phyloP scores from a whole-genome alignment of 352 stramenopile genomes.

The Phytophthora syringae region DNA sequence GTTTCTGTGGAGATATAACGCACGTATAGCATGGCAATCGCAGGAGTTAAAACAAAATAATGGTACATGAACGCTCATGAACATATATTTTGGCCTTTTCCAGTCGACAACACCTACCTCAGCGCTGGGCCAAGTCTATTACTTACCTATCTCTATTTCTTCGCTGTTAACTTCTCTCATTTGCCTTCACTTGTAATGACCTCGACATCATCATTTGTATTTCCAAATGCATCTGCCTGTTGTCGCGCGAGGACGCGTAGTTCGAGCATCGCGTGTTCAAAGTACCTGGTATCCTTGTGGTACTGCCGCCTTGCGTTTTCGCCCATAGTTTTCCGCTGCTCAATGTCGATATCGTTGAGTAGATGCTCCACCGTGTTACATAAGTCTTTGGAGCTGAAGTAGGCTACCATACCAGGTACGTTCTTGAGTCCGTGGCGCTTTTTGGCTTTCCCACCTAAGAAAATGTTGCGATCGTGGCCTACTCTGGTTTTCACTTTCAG shows the following conservation, averaged over 20 bases:
- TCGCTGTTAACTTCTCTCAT: slow-evolving; percentile 7
- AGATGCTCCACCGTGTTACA: slow-evolving; percentile 52
- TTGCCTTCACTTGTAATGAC: slow-evolving; percentile 16
- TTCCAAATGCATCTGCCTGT: slow-evolving; percentile 7
- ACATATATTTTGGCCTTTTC: slow-evolving; percentile 4
- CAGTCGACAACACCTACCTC: not conserved
- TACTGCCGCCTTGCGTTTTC: slow-evolving; percentile 51
- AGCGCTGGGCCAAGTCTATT: slow-evolving; percentile 19
- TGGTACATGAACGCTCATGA: not conserved
- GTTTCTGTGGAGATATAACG: not conserved
- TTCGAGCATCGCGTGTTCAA: slow-evolving; percentile 48
- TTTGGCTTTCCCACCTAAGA: slow-evolving; percentile 48
- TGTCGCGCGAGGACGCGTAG: slow-evolving; percentile 34
- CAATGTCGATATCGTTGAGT: slow-evolving; percentile 35
- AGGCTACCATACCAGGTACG: slow-evolving; percentile 45
- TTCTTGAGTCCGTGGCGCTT: slow-evolving; percentile 34
- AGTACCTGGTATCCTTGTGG: slow-evolving; percentile 65
- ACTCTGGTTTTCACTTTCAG: slow-evolving; percentile 23
- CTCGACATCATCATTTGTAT: not conserved
- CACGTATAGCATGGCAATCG: too few relatives aligned
- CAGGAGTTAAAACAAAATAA: too few relatives aligned
- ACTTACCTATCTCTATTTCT: slow-evolving; percentile 25
- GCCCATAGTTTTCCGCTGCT: slow-evolving; percentile 43
- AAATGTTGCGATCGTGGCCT: slow-evolving; percentile 42
- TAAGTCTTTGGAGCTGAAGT: slow-evolving; percentile 42